Evolutionary conservation across 139 green algal species (phyloP).

Genomic region (Picocystis salinarum): DNA sequence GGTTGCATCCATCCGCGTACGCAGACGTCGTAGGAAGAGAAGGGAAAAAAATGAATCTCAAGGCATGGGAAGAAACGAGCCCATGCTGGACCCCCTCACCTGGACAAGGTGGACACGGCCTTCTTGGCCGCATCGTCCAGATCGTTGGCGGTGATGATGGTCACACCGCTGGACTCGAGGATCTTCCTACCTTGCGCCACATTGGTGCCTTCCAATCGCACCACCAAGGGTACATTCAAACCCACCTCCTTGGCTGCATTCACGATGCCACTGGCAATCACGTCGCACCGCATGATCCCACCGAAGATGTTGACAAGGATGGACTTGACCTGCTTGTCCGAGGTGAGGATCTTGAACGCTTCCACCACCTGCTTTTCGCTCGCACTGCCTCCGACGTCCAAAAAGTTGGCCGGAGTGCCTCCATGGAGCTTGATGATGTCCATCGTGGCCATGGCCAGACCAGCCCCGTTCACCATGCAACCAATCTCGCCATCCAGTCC

Average conservation of each 20-base stretch:
- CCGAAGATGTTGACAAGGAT: conserved; percentile 99
- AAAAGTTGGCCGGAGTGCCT: conserved; percentile 84
- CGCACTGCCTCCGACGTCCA: conserved; percentile 90
- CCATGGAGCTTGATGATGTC: conserved; percentile 98
- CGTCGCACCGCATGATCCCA: conserved; percentile 98
- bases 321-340: conserved; percentile 84
- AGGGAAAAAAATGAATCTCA: no score
- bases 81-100: no score
- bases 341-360: conserved; percentile 37
- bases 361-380: conserved; percentile 62
- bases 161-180: conserved; percentile 39
- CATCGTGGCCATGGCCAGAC: conserved; percentile 98
- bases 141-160: conserved; percentile 78
- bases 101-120: conserved; percentile 43
- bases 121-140: conserved; percentile 91
- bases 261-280: conserved; percentile 93
- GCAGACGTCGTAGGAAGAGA: no score
- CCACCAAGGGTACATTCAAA: conserved; percentile 69
- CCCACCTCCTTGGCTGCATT: conserved; percentile 75
- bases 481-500: conserved; percentile 74
- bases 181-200: conserved; percentile 84
- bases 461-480: conserved; percentile 81
- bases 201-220: conserved; percentile 97
- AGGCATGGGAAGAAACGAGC: no score
- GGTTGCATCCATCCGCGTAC: no score